These are phyloP conservation scores for Colletotrichum sp. DNA, from an alignment of 2,329 filamentous ascomycete species.

Conservation along the genomic window DNA sequence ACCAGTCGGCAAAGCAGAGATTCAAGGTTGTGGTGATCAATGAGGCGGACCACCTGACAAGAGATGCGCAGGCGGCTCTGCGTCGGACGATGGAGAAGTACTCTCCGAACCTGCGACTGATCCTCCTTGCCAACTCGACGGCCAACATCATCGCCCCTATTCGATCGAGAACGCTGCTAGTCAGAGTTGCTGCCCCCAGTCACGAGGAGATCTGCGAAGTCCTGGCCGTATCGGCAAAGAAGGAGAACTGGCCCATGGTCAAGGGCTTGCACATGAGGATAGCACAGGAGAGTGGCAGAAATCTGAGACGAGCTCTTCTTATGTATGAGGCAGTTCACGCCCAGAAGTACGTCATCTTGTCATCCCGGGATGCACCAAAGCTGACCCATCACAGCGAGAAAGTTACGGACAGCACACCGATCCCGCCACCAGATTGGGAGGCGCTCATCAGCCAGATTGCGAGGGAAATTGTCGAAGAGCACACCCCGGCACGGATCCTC, in stretches of 20 bases:
- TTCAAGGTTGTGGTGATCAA: constrained; percentile 99
- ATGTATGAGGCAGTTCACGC: constrained; percentile 99
- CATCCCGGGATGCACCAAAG: neutral
- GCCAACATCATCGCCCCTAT: constrained; percentile 99
- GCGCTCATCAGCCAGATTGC: constrained; percentile 87
- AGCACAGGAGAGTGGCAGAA: constrained; percentile 88
- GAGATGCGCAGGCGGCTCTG: constrained; percentile 94
- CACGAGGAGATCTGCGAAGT: constrained; percentile 84
- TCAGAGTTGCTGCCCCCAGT: constrained; percentile 88
- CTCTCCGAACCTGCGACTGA: constrained; percentile 90
- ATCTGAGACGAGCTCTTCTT: constrained; percentile 85
- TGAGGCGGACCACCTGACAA: constrained; percentile 91
- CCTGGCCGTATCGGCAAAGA: constrained; percentile 72
- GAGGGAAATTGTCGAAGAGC: constrained; percentile 91
- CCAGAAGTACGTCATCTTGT: constrained; percentile 76
- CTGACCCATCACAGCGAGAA: constrained; percentile 72
- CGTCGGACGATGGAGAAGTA: constrained; percentile 99
- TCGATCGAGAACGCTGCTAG: constrained; percentile 86
- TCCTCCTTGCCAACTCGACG: constrained; percentile 92
- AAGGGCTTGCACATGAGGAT: constrained; percentile 82
- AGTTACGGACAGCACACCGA: constrained; percentile 84
- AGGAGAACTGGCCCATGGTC: constrained; percentile 82
- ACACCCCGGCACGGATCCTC: constrained; percentile 87
- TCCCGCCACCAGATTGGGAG: constrained; percentile 97
- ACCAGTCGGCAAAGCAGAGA: constrained; percentile 83